phyloP scores from a whole-genome alignment of 345 rosid genomes.

The Punica granatum region DNA sequence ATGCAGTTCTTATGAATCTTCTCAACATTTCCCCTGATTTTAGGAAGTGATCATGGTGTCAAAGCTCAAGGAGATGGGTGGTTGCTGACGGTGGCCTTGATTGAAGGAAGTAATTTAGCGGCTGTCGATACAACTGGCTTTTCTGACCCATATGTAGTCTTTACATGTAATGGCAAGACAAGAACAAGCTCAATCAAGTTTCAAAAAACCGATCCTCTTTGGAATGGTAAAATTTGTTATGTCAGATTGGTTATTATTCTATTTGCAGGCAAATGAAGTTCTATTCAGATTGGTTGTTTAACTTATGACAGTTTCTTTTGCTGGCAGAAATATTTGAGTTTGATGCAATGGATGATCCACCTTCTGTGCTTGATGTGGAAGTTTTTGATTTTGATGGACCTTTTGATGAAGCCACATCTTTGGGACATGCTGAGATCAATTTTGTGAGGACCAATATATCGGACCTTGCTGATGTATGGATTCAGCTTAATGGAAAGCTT shows the following conservation, averaged over 20 bases:
- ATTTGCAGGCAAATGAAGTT: background rate
- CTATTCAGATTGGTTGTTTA: conserved; percentile 12
- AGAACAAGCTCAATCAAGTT: conserved; percentile 95
- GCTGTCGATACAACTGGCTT: conserved; percentile 87
- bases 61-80: conserved; percentile 98
- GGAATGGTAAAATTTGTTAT: conserved; percentile 63
- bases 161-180: conserved; percentile 82
- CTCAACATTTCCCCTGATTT: background rate
- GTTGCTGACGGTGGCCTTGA: conserved; percentile 86
- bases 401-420: conserved; percentile 74
- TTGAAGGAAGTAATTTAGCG: conserved; percentile 78
- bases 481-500: conserved; percentile 76
- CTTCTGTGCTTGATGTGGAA: conserved; percentile 85
- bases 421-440: conserved; percentile 82
- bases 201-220: conserved; percentile 75
- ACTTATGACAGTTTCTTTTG: background rate
- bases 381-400: conserved; percentile 95
- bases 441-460: conserved; percentile 77
- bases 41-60: conserved; percentile 91
- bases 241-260: conserved; percentile 7
- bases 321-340: conserved; percentile 91
- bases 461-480: conserved; percentile 89
- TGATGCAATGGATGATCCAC: conserved; percentile 97
- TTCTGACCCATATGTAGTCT: conserved; percentile 90
- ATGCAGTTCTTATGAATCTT: background rate